Base-by-base conservation (phyloP, 129 eudicot species). In the Scalesia atractyloides region DNA sequence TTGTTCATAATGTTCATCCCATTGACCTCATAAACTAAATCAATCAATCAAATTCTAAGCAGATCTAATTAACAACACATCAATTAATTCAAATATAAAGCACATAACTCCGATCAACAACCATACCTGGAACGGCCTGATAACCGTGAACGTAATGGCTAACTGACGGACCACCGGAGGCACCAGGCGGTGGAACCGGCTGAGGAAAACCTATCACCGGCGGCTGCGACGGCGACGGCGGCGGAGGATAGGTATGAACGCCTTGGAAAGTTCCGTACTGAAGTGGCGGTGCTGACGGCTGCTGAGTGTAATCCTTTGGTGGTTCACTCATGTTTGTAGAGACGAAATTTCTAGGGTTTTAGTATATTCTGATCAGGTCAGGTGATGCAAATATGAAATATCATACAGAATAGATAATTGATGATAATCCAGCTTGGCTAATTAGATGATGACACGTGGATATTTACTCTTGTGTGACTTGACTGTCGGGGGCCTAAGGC, bases 191-290 rank as follows among this genome's bases (percentile, higher is more conserved):
- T n/a, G 96, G 90, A 69, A 76, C 80, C 2, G 95, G 95, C 84
- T 89, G 98, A 66, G 98, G 98, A 50, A 87, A 93, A 22, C 98
- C 97, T 62, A 78, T 78, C 51, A 82, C 76, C 72, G 82, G 87
- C 70, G 96, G 84, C 82, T 22, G 10, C 49, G 68, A 7, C 72
- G 82, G 87, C 70, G 96, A 82, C 82, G 14, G 10, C 49, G 68
- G 14, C 2, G 83, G 91, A 7, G 96, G 91, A 75, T 80, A 78
- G 78, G 79, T 82, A 9, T 86, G 82, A 13, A 92, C 95, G 10
- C 97, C 98, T 73, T 93, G 90, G 67, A 93, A 93, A 4, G 98
- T 93, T 37, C 98, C 98, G 49, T 93, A 93, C 58, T 85, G 82
- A 3, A 82, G 84, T 48, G 80, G 80, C 9, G 68, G 81, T 14